A percentile compares a stretch with the other conserved stretches of the same genome.
These are phyloP conservation scores for Diaporthe sp. DNA, from an alignment of 2,329 filamentous ascomycete genomes.

Conservation along the genomic window DNA sequence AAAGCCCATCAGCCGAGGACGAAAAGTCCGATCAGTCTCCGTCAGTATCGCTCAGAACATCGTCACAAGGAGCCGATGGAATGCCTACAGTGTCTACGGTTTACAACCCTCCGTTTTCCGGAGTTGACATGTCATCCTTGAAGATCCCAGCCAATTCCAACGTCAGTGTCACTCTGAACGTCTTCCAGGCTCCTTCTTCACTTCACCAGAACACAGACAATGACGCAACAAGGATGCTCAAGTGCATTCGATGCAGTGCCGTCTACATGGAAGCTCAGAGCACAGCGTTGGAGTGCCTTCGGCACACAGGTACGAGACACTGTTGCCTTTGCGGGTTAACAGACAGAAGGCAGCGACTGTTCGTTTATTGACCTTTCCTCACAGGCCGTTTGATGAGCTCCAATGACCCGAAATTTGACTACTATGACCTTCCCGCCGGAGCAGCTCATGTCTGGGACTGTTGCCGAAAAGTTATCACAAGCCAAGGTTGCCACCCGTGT, in stretches of 20 bases:
- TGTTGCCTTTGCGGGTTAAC: too few species aligned
- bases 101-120: background rate
- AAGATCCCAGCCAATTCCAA: background rate
- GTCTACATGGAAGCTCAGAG: background rate
- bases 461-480: background rate
- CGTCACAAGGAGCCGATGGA: background rate
- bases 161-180: background rate
- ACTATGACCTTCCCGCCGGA: background rate
- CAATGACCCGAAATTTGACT: background rate
- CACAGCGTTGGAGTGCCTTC: background rate
- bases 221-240: background rate
- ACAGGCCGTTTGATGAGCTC: background rate
- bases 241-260: background rate
- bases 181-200: background rate
- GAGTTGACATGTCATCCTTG: background rate
- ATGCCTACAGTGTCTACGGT: background rate
- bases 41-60: background rate
- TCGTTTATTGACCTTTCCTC: background rate
- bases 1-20: too few species aligned
- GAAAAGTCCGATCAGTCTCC: background rate
- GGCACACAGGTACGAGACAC: background rate
- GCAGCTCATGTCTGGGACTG: background rate
- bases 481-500: background rate
- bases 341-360: too few species aligned
- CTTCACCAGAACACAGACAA: background rate